phyloP scores from a whole-genome alignment of 768 basidiomycete genomes.

The Floccularia luteovirens region DNA sequence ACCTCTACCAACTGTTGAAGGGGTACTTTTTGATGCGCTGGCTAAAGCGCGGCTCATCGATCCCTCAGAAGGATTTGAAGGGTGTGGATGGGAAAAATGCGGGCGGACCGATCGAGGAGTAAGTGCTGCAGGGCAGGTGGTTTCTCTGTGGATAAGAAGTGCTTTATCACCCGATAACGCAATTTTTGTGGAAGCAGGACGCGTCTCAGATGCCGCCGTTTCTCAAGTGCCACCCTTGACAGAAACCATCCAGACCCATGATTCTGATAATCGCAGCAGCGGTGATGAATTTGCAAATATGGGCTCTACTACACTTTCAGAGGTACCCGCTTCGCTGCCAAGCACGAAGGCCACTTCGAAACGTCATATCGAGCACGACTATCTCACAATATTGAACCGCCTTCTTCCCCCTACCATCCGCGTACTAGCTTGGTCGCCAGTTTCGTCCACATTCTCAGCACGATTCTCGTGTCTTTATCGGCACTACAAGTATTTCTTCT shows the following conservation, averaged over 20 bases:
- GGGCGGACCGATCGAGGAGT: constrained; percentile 95
- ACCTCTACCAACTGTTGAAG: constrained; percentile 86
- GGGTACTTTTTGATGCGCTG: constrained; percentile 74
- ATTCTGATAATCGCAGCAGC: no score
- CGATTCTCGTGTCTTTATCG: constrained; percentile 81
- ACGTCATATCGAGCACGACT: constrained; percentile 53
- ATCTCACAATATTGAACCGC: constrained; percentile 76
- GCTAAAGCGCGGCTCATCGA: constrained; percentile 75
- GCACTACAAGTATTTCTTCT: constrained; percentile 99
- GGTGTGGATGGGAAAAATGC: constrained; percentile 86
- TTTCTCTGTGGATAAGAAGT: constrained; percentile 87
- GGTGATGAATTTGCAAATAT: no score
- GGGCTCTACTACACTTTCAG: not conserved
- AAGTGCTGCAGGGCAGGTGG: constrained; percentile 88
- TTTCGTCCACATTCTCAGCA: constrained; percentile 72
- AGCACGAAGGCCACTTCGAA: constrained; percentile 11
- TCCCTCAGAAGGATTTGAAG: constrained; percentile 63
- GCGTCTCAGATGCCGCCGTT: constrained; percentile 4
- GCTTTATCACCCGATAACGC: constrained; percentile 29
- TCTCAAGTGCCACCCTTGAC: not conserved
- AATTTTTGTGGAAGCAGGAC: constrained; percentile 4
- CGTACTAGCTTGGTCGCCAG: constrained; percentile 90
- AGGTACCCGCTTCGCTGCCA: not conserved
- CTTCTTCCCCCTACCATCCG: constrained; percentile 87
- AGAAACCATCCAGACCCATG: not conserved